A percentile compares a stretch with the other conserved stretches of the same genome.
Evolutionary conservation across 2,329 filamentous ascomycete genomes (phyloP).

Genomic region (Aspergillus fructus): DNA sequence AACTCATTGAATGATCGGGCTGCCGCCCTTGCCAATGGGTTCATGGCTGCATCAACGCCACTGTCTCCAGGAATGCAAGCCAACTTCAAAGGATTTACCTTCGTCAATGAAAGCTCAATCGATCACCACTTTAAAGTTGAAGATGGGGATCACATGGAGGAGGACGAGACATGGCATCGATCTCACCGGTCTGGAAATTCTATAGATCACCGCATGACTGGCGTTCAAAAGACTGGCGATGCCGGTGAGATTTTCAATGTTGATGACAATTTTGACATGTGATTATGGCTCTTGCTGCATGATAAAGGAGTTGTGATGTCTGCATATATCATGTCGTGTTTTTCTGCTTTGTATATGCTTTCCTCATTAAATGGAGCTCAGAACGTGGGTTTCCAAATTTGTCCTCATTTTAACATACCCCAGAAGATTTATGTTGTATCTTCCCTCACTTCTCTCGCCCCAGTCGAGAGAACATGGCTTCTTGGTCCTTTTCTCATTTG

Average conservation of each 20-base stretch:
- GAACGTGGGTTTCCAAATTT: conserved; percentile 18
- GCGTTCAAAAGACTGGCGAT: conserved; percentile 41
- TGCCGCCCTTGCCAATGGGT: conserved; percentile 76
- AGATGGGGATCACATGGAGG: conserved; percentile 42
- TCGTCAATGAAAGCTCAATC: conserved; percentile 95
- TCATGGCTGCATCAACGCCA: conserved; percentile 83
- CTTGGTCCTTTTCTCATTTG: conserved; percentile 1
- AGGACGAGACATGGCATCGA: conserved; percentile 38
- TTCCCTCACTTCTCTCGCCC: neutral
- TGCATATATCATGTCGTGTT: conserved; percentile 27
- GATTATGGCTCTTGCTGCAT: conserved; percentile 38
- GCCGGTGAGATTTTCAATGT: conserved; percentile 44
- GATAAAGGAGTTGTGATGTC: conserved; percentile 39
- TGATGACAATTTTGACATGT: conserved; percentile 48
- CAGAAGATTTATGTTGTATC: conserved; percentile 10
- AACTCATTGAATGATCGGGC: conserved; percentile 89
- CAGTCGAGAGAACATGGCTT: conserved; percentile 2
- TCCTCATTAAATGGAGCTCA: conserved; percentile 22
- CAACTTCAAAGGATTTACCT: conserved; percentile 98
- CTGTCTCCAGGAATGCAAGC: conserved; percentile 94
- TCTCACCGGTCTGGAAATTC: conserved; percentile 32
- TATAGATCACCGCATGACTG: conserved; percentile 45
- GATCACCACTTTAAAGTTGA: conserved; percentile 57
- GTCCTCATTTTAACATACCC: conserved; percentile 11
- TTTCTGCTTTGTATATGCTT: conserved; percentile 31